Evolutionary conservation across 2,329 filamentous ascomycete genomes (phyloP), one percentile per base, ranked within the genome.

Genomic region (Thermoascus crustaceus): DNA sequence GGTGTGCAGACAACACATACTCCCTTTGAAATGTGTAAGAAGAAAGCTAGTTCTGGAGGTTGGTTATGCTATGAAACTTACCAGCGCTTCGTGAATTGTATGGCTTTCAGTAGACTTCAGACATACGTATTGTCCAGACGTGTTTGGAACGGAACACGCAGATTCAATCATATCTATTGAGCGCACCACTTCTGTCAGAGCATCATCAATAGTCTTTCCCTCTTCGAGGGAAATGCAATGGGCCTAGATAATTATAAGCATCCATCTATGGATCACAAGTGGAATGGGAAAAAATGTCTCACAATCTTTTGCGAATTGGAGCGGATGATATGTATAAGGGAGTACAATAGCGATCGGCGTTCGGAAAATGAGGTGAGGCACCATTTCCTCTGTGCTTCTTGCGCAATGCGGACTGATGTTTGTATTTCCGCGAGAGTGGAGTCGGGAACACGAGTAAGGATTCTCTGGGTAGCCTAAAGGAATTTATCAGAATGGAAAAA

Each of bases 1-100:
- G 32, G 32, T 8, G 26, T 29, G 5, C 26, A 29, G 13, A 29
- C 26, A 16, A 29, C 26, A 17, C 26, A 29, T 17, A 29, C 26
- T 29, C 26, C 26, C 26, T 29, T 4, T 10, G 18, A 9, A 7
- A 8, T 7, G 18, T 5, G 7, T 29, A 13, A 29, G 13, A 9
- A 3, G 7, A 1, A 14, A 7, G 4, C 4, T 2, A 7, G 14
- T 17, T 7, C 3, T 4, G 13, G 13, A 10, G 7, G 6, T 16
- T 17, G 7, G n/a, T 5, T 5, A 7, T 17, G 7, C n/a, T n/a
- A n/a, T n/a, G n/a, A n/a, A 29, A 29, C 26, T 29, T 10, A 29
- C 26, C 13, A 29, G 26, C 9, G 26, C 14, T 10, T 29, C 26
- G n/a, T 29, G 26, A 9, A 29, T 29, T 16, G 26, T 29, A 29